These are phyloP conservation scores for Warburgia ugandensis DNA, from an alignment of 164 flowering plant genomes.

Conservation along the genomic window DNA sequence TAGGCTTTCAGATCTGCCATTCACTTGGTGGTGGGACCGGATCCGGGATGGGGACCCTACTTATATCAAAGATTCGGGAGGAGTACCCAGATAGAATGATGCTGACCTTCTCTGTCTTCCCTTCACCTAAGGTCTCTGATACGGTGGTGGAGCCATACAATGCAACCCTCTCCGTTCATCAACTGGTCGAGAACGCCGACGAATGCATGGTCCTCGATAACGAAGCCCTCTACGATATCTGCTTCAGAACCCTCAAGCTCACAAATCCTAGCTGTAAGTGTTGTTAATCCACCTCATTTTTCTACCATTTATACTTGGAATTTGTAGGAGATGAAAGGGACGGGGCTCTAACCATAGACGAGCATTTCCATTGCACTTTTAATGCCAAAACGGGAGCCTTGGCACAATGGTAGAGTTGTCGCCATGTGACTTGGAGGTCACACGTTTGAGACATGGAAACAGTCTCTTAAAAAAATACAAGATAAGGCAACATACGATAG, in stretches of 20 bases:
- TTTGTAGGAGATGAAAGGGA: too few species aligned
- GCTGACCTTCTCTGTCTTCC: slow-evolving; percentile 18
- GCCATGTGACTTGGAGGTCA: too few species aligned
- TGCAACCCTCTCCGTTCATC: slow-evolving; percentile 15
- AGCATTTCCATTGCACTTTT: too few species aligned
- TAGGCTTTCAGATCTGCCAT: slow-evolving; percentile 16
- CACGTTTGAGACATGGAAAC: too few species aligned
- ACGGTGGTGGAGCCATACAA: slow-evolving; percentile 19
- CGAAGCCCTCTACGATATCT: slow-evolving; percentile 16
- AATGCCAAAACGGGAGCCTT: too few species aligned
- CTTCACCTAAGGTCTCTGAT: slow-evolving; percentile 14
- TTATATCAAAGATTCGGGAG: slow-evolving; percentile 17
- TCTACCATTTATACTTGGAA: too few species aligned
- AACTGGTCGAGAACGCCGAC: slow-evolving; percentile 14
- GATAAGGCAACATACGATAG: too few species aligned
- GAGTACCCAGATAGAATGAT: slow-evolving; percentile 18
- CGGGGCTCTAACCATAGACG: too few species aligned
- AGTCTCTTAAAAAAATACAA: too few species aligned
- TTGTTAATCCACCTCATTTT: neutral
- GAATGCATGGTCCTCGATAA: slow-evolving; percentile 19
- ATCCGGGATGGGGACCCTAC: slow-evolving; percentile 14
- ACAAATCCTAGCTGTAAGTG: slow-evolving; percentile 18
- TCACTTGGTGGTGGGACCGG: slow-evolving; percentile 17
- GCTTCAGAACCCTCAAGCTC: slow-evolving; percentile 18
- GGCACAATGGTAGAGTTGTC: too few species aligned